Conservation (phyloP, 106 monocot species). For the Allium sativum region DNA sequence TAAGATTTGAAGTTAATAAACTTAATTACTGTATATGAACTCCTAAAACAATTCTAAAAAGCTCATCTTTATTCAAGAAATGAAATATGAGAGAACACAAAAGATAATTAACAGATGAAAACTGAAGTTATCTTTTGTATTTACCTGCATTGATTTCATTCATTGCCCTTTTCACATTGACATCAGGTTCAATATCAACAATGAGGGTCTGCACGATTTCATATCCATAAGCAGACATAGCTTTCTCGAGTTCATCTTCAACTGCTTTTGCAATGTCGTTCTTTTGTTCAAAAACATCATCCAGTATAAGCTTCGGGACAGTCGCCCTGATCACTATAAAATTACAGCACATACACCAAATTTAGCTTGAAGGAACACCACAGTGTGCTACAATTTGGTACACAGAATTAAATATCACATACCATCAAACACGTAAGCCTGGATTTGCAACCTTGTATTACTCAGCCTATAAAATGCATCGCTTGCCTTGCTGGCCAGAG, state of each 20-base stretch:
- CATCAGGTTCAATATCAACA: constrained; percentile 75
- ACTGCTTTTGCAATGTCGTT: constrained; percentile 69
- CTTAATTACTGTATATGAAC: no score
- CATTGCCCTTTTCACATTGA: constrained; percentile 70
- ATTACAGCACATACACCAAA: no score
- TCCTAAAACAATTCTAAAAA: no score
- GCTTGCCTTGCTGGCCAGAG: constrained; percentile 43
- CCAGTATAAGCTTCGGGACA: constrained; percentile 70
- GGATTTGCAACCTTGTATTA: constrained; percentile 68
- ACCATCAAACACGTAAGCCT: constrained; percentile 92
- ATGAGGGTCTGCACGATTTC: constrained; percentile 86
- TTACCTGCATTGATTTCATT: constrained; percentile 83
- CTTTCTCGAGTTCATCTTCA: constrained; percentile 78
- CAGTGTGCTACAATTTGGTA: no score
- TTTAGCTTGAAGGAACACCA: no score
- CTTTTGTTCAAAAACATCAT: constrained; percentile 80
- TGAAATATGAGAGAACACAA: no score
- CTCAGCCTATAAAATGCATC: constrained; percentile 77
- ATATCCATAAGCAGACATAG: constrained; percentile 81
- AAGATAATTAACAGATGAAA: no score
- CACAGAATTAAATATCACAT: constrained; percentile 3
- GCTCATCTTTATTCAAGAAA: no score
- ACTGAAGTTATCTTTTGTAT: background rate
- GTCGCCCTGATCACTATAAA: constrained; percentile 73
- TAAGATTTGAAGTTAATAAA: no score